A percentile compares a stretch with the other conserved stretches of the same genome.
Evolutionary conservation across 805 yeast species (phyloP).

Genomic region (Isabelozyma heimii): DNA sequence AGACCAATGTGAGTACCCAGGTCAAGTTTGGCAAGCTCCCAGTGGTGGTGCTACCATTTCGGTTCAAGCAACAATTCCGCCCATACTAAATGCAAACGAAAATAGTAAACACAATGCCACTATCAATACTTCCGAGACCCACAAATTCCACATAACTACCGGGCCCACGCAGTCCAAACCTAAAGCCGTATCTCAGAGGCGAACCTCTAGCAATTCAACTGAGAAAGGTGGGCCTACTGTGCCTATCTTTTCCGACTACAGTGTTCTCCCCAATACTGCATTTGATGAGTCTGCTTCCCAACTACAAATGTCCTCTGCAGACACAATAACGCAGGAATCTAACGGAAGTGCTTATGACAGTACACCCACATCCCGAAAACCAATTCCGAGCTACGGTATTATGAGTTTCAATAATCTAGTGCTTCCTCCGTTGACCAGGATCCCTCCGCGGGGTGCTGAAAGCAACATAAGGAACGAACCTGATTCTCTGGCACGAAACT

Average conservation of each 20-base stretch:
- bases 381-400: not conserved
- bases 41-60: not conserved
- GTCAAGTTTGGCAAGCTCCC: conserved; percentile 7
- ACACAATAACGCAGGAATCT: not conserved
- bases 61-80: not conserved
- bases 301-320: too few relatives aligned
- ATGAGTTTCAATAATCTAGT: not conserved
- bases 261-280: too few relatives aligned
- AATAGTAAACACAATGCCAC: too few relatives aligned
- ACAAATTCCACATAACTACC: too few relatives aligned
- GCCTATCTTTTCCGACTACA: too few relatives aligned
- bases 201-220: too few relatives aligned
- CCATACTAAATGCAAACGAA: not conserved
- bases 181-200: too few relatives aligned
- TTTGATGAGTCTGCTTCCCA: too few relatives aligned
- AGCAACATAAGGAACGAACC: not conserved
- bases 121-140: too few relatives aligned
- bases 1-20: conserved; percentile 22
- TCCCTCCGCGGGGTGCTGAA: not conserved
- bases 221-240: too few relatives aligned
- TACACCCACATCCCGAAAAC: not conserved
- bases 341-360: not conserved
- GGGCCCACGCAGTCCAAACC: too few relatives aligned
- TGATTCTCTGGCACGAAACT: not conserved
- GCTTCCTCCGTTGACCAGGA: not conserved